Evolutionary conservation across 1,284 basidiomycete genomes (phyloP).

Genomic region (Heterobasidion irregulare): DNA sequence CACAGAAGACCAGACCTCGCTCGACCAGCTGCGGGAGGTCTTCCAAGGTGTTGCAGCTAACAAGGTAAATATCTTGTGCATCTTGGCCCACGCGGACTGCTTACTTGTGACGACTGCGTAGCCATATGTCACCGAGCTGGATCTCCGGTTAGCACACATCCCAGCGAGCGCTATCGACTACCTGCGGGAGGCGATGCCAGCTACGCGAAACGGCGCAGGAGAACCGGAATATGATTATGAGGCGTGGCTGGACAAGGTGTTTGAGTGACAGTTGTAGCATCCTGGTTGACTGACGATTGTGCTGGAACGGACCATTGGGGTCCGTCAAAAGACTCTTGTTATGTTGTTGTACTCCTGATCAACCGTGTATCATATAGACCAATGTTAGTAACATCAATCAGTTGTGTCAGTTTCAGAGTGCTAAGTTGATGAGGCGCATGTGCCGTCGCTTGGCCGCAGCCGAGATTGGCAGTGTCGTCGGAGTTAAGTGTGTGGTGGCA

Average conservation of each 20-base stretch:
- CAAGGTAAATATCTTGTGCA: slow-evolving; percentile 49
- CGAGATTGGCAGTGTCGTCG: not conserved
- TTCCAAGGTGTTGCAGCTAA: slow-evolving; percentile 90
- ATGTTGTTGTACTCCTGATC: not conserved
- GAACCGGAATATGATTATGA: slow-evolving; percentile 73
- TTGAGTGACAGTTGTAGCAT: slow-evolving; percentile 30
- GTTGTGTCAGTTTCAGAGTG: no score
- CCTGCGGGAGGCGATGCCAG: slow-evolving; percentile 71
- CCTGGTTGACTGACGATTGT: not conserved
- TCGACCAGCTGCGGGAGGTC: slow-evolving; percentile 87
- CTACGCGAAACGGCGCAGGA: slow-evolving; percentile 37
- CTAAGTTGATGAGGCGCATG: not conserved
- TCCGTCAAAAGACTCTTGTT: not conserved
- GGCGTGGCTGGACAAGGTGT: slow-evolving; percentile 70
- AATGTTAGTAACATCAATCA: no score
- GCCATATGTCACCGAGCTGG: slow-evolving; percentile 92
- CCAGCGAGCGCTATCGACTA: slow-evolving; percentile 78
- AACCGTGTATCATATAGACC: no score
- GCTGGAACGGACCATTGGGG: no score
- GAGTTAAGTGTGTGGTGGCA: slow-evolving; percentile 8
- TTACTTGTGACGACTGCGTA: slow-evolving; percentile 22
- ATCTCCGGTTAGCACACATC: slow-evolving; percentile 83
- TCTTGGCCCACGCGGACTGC: slow-evolving; percentile 7
- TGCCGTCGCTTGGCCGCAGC: no score
- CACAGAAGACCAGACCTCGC: slow-evolving; percentile 90